A percentile compares a stretch with the other conserved stretches of the same genome.
These are phyloP conservation scores for Teunomyces gatunensis DNA, from an alignment of 805 yeast species.

Conservation along the genomic window DNA sequence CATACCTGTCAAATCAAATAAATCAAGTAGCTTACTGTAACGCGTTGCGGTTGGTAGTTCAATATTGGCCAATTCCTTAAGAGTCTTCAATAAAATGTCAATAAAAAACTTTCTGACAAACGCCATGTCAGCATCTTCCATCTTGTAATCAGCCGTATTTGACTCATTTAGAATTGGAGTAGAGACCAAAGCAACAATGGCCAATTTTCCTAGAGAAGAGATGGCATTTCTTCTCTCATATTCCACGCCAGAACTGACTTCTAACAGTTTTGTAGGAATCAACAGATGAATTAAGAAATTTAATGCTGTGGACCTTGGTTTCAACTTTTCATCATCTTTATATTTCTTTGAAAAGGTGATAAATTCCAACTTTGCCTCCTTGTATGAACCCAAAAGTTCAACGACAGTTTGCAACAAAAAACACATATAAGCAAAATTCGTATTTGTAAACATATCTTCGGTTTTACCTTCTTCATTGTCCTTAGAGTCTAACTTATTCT, in stretches of 20 bases:
- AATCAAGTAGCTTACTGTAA: slow-evolving; percentile 55
- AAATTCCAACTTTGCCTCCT: slow-evolving; percentile 77
- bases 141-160: slow-evolving; percentile 43
- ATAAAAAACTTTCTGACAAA: slow-evolving; percentile 71
- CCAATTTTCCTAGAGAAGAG: slow-evolving; percentile 59
- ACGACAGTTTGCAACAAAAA: slow-evolving; percentile 65
- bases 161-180: slow-evolving; percentile 52
- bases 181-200: slow-evolving; percentile 61
- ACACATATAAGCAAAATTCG: slow-evolving; percentile 59
- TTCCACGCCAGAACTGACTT: slow-evolving; percentile 32
- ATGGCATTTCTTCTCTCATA: slow-evolving; percentile 52
- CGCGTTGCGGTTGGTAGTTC: slow-evolving; percentile 36
- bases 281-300: slow-evolving; percentile 77
- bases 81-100: slow-evolving; percentile 61
- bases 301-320: slow-evolving; percentile 74
- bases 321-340: slow-evolving; percentile 36
- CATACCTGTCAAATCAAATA: slow-evolving; percentile 48
- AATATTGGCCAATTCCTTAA: slow-evolving; percentile 46
- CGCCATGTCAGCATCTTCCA: slow-evolving; percentile 65
- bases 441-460: slow-evolving; percentile 9
- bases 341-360: slow-evolving; percentile 68
- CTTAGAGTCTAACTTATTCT: slow-evolving; percentile 12
- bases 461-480: slow-evolving; percentile 8
- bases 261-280: slow-evolving; percentile 52
- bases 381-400: slow-evolving; percentile 76